phyloP scores from a whole-genome alignment of 2,329 filamentous ascomycete species.

The Fusarium equiseti region DNA sequence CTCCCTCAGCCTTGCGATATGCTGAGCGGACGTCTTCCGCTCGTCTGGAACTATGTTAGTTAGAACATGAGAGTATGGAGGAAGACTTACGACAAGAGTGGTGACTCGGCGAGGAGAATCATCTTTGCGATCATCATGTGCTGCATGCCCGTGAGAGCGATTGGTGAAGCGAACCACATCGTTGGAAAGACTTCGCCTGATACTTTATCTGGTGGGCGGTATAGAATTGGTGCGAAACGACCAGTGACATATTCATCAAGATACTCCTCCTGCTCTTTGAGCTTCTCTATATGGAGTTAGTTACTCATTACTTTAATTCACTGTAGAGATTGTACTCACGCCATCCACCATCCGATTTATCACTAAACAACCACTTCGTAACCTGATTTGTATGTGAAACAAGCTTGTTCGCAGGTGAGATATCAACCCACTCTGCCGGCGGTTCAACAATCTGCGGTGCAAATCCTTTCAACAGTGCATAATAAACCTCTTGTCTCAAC shows the following conservation, averaged over 20 bases:
- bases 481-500: constrained; percentile 37
- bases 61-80: accelerated
- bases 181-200: constrained; percentile 38
- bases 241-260: constrained; percentile 13
- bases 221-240: constrained; percentile 20
- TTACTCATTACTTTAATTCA: accelerated
- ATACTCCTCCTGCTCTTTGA: constrained; percentile 38
- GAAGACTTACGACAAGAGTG: constrained; percentile 19
- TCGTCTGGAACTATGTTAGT: not conserved
- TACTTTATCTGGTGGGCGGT: constrained; percentile 9
- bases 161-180: constrained; percentile 35
- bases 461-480: constrained; percentile 28
- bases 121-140: constrained; percentile 45
- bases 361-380: constrained; percentile 34
- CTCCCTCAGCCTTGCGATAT: constrained; percentile 29
- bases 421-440: constrained; percentile 33
- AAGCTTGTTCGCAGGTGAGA: constrained; percentile 39
- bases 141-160: constrained; percentile 39
- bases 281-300: not conserved
- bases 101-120: constrained; percentile 37
- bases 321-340: not conserved
- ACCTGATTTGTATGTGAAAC: constrained; percentile 40
- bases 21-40: constrained; percentile 18
- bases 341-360: constrained; percentile 34
- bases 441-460: constrained; percentile 40